A percentile compares a stretch with the other conserved stretches of the same genome.
These are phyloP conservation scores for Globisporangium recalcitrans DNA, from an alignment of 352 stramenopile species.

Conservation along the genomic window DNA sequence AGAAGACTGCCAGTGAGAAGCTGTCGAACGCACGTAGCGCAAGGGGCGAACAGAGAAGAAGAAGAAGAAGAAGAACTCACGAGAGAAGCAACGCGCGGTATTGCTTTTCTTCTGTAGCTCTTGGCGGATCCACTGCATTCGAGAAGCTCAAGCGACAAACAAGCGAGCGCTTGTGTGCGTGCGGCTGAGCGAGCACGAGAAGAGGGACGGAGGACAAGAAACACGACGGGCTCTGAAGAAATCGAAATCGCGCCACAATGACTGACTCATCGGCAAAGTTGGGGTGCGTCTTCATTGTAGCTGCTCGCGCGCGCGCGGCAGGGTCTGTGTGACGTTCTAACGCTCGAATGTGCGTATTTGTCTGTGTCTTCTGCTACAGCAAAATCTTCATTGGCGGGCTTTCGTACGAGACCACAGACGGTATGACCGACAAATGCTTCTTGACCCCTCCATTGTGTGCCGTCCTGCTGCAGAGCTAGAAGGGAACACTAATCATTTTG, in stretches of 20 bases:
- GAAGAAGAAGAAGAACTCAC: background rate
- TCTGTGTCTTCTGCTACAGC: conserved; percentile 26
- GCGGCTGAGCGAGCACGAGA: background rate
- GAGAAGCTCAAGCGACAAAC: conserved; percentile 3
- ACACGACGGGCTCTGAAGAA: background rate
- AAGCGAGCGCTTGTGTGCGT: background rate
- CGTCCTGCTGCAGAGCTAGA: background rate
- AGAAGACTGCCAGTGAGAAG: too few species aligned
- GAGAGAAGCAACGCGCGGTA: conserved; percentile 4
- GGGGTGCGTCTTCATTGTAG: conserved; percentile 21
- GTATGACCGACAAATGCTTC: conserved; percentile 22
- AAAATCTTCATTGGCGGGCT: conserved; percentile 91
- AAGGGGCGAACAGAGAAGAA: background rate
- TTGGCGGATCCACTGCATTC: background rate
- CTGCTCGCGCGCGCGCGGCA: background rate
- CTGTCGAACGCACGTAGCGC: background rate
- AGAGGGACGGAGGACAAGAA: conserved; percentile 3
- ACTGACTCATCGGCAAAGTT: conserved; percentile 31
- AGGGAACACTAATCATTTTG: background rate
- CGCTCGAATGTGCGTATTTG: background rate
- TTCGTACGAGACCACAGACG: conserved; percentile 88
- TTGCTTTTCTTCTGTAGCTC: conserved; percentile 9
- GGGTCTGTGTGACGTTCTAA: background rate
- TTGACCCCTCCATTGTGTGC: background rate
- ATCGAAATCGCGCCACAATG: conserved; percentile 16